Evolutionary conservation across 345 rosid genomes (phyloP), one percentile per base, ranked within the genome.

Genomic region (Salix arbutifolia): DNA sequence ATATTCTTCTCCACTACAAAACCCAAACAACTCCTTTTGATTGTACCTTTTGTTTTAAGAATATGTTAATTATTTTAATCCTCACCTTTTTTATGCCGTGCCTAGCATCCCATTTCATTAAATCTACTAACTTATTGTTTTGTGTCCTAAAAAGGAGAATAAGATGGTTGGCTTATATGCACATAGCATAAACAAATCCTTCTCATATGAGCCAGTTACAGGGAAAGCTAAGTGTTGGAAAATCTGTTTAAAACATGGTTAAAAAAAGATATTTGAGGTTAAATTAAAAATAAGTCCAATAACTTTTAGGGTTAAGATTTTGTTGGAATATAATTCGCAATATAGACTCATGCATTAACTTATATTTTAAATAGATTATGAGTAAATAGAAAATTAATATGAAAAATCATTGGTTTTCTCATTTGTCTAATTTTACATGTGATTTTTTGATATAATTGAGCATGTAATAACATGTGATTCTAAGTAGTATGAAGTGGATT

Each of bases 91-190:
- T 35, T 38, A 30, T 26, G 72, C 60, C 86, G 84, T 81, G 85
- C 82, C 26, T 17, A 4, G 14, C 81, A 38, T 82, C 77, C 38
- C 23, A 50, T 78, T 81, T 67, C 26, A 76, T 64, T 30, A 66
- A 74, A 69, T 64, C 25, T 30, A 56, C 12, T 11, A 73, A 21
- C 53, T 58, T 61, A 14, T 38, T 38, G 7, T 28, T 28, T 7
- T 72, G 14, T 30, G 25, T 53, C 53, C 35, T 38, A 48, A 28
- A 30, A 62, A 83, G 46, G 70, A 82, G 83, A 78, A 87, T 81
- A 58, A 76, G 66, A 76, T 70, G 65, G 42, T 79, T 83, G 90
- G 85, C 84, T 81, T 85, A 87, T 77, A 10, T 84, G 83, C 62
- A 73, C 44, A 52, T 37, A 37, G 11, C 64, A 71, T 72, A 71